Evolutionary conservation across 2,329 filamentous ascomycete species (phyloP), one percentile per base, ranked within the genome.

Genomic region (Colletotrichum musae): DNA sequence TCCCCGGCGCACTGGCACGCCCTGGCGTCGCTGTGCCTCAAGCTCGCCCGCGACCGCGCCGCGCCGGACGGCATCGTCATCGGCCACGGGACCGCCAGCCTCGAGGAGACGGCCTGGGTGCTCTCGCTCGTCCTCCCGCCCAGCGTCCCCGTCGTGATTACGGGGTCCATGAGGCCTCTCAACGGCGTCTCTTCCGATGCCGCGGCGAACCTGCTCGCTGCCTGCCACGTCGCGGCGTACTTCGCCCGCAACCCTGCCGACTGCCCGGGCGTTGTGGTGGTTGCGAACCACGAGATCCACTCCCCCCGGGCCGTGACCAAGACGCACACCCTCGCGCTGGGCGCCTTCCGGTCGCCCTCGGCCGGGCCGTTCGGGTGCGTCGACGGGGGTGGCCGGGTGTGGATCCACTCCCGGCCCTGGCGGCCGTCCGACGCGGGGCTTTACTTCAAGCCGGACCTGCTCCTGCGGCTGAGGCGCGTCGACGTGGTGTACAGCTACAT

Each of bases 81-180:
- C 12, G 60, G 52, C 12, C 65, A 68, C 12, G 65, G 65, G 13
- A 68, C 65, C 15, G 65, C 65, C 12, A 68, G 36, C 36, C 60
- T 68, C 4, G 65, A 68, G 15, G 65, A 68, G 21, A 68, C 65
- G 4, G 60, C 59, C 3, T 68, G 60, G 59, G 13, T 45, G 15
- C 43, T 68, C 9, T 68, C 47, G 4, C 39, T 68, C 4, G 47
- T 64, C 16, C 21, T 64, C 15, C 6, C n/a, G 21, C 15, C 53
- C 16, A 18, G 13, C 3, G 41, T 48, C 1, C 65, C 53, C 4
- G 28, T 68, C 4, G 48, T 68, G 21, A 13, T 68, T 12, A 68
- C 65, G 4, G 65, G 65, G 3, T 58, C 59, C 4, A 52, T 68
- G 47, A 32, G 59, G 13, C 65, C 65, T 1, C 26, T 68, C 5